Evolutionary conservation across 257 asterid genomes (phyloP), one percentile per base, ranked within the genome.

Genomic region (Henckelia pumila): DNA sequence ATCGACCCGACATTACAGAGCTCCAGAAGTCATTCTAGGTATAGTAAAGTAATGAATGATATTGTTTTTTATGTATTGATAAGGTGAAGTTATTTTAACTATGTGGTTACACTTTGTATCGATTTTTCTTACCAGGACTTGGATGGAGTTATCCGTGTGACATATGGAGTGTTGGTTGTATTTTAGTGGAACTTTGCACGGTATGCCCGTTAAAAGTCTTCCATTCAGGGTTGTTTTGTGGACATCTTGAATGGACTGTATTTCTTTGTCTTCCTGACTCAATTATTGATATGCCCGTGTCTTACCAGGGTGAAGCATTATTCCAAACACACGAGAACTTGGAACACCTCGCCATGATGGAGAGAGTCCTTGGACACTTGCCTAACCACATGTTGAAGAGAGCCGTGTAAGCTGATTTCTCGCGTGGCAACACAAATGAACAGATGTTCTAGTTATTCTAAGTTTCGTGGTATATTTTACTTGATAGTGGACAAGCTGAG

Each of bases 261-360:
- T 40, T 17, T 8, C 0, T 24, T 17, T n/a, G 17, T 14, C 17
- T 24, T 17, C 20, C 11, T 28, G 16, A 60, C 40, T 69, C 7
- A 55, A 21, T 10, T 11, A 26, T 52, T 37, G 24, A 17, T 14
- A 26, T 56, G 49, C 40, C 65, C 35, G 2, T 16, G n/a, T 14
- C 35, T 64, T 26, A 2, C 1, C 61, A 92, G 98, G 98, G 98
- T 8, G 95, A 83, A 74, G 96, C 96, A 2, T 72, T 92, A 66
- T 92, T 89, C 73, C 96, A 89, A 73, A 92, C 98, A 3, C 98
- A 92, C 26, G 98, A 92, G 71, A 89, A 89, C 68, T 77, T 92
- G 61, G 96, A 92, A 69, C 98, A 92, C 82, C 96, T 92, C 29
- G 96, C 98, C 5, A 92, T 92, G 98, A 92, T 89, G 98, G 98